Evolutionary conservation across 768 basidiomycete species (phyloP).

Genomic region (Podaxis sp.): DNA sequence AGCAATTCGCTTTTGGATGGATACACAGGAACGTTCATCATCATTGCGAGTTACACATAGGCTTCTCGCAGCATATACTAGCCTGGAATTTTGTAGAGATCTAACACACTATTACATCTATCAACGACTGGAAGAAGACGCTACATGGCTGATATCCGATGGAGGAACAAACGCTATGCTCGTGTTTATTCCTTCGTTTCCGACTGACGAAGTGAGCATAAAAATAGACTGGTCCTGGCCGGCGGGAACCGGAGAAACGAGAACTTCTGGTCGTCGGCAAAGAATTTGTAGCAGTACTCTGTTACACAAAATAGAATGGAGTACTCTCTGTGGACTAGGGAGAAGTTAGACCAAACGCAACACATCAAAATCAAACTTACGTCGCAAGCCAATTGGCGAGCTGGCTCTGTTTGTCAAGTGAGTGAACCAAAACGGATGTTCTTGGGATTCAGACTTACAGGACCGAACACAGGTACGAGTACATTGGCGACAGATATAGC

Average conservation of each 20-base stretch:
- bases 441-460: conserved; percentile 25
- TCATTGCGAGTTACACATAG: too few species aligned
- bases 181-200: conserved; percentile 19
- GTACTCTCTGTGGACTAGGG: conserved; percentile 42
- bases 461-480: conserved; percentile 34
- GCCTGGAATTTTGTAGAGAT: too few species aligned
- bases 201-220: conserved; percentile 21
- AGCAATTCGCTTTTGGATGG: too few species aligned
- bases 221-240: conserved; percentile 7
- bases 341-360: too few species aligned
- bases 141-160: conserved; percentile 3
- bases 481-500: conserved; percentile 40
- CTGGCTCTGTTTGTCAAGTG: conserved; percentile 20
- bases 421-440: too few species aligned
- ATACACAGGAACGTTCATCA: too few species aligned
- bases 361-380: conserved; percentile 21
- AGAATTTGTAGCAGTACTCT: conserved; percentile 42
- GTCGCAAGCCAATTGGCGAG: conserved; percentile 43
- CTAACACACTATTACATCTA: too few species aligned
- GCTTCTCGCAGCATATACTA: too few species aligned
- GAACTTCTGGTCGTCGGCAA: conserved; percentile 23
- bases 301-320: conserved; percentile 42
- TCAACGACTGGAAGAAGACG: neutral
- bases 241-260: conserved; percentile 18
- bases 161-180: conserved; percentile 19